Conservation (phyloP, 768 basidiomycete genomes). For the Punctularia strigosozonata region DNA sequence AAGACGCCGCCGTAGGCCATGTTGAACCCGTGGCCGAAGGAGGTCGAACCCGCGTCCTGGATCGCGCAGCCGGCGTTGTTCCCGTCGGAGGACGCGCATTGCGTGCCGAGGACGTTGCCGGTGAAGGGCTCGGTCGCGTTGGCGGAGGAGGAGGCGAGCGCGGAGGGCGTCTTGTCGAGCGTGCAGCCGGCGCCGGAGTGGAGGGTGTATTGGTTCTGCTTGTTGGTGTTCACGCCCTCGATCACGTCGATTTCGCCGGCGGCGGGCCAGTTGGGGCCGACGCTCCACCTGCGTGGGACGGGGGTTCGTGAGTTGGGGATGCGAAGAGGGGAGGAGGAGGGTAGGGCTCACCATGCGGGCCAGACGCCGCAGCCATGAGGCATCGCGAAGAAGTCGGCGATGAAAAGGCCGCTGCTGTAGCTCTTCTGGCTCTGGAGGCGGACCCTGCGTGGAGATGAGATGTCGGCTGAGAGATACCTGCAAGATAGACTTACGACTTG, state of each 20-base stretch:
- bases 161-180: constrained; percentile 14
- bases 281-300: no score
- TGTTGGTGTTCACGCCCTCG: constrained; percentile 31
- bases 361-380: constrained; percentile 56
- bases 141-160: not conserved
- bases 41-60: constrained; percentile 17
- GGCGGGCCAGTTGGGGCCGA: constrained; percentile 18
- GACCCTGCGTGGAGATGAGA: constrained; percentile 28
- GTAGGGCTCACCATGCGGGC: constrained; percentile 49
- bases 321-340: no score
- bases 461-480: not conserved
- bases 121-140: constrained; percentile 11
- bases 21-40: constrained; percentile 32
- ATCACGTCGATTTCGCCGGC: constrained; percentile 26
- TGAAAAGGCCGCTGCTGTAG: constrained; percentile 60
- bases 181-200: constrained; percentile 28
- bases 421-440: constrained; percentile 55
- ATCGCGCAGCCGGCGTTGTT: constrained; percentile 31
- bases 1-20: constrained; percentile 32
- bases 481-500: constrained; percentile 28
- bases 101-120: constrained; percentile 16
- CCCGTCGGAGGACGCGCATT: constrained; percentile 19
- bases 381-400: constrained; percentile 61
- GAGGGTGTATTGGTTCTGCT: constrained; percentile 30
- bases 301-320: no score